Base-by-base conservation (phyloP, 2,329 filamentous ascomycete genomes). In the Pseudopyrenochaeta lycopersici region DNA sequence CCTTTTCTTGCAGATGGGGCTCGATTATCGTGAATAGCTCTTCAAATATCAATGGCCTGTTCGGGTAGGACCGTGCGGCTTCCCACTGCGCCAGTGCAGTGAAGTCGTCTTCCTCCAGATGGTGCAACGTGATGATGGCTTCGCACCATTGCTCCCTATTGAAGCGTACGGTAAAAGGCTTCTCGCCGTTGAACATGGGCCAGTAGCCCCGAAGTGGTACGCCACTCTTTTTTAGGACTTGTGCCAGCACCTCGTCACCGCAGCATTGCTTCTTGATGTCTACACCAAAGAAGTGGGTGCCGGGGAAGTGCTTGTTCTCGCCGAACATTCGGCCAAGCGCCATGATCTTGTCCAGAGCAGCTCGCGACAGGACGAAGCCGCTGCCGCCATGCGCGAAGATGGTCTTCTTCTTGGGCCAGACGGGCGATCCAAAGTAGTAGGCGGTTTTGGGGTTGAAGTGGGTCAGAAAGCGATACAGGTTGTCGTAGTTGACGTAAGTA, bases 181-280 rank as follows among this genome's bases (percentile, higher is more conserved):
- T 76, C 52, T 78, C 77, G 39, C 78, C 77, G 54, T 80, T 80
- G 52, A 81, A 77, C 71, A 79, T 77, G 15, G 79, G 79, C 72
- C 73, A 80, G 41, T 76, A 74, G 38, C 73, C 76, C 0, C 73
- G 67, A 7, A 77, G 58, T 3, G 62, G 46, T 4, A 77, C 68
- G 9, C 72, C 73, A 44, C 69, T 71, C 35, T 76, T 68, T 47
- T 70, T 72, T 27, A 78, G 55, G 17, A 76, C 74, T 48, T 76
- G 67, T 1, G 71, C 73, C 7, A 77, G 60, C 18, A 77, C 67
- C 36, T 74, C 67, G 56, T 77, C 75, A 4, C 76, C 76, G 52
- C 75, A 77, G 62, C 74, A 76, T 30, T 68, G 62, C 30, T 71
- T 63, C 17, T 57, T 64, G 14, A 75, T 52, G 40, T 74, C 63